A percentile compares a stretch with the other conserved stretches of the same genome.
These are phyloP conservation scores for Fomes fomentarius DNA, from an alignment of 1,284 basidiomycete species.

Conservation along the genomic window DNA sequence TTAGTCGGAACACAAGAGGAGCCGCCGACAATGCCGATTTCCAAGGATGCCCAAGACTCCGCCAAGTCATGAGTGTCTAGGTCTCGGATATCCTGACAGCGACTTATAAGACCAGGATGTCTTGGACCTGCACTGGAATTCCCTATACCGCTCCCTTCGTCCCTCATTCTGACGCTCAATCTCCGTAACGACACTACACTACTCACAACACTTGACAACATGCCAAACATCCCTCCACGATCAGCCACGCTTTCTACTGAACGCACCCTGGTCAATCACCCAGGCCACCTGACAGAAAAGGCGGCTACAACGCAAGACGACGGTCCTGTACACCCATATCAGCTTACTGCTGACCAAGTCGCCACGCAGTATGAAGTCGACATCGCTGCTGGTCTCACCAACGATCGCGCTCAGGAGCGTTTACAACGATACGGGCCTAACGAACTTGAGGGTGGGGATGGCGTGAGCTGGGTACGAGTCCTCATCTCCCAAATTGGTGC, in stretches of 20 bases:
- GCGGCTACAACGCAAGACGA: not conserved
- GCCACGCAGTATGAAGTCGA: not conserved
- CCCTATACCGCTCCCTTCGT: not conserved
- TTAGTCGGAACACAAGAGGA: no score
- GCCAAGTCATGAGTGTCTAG: not conserved
- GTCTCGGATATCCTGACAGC: not conserved
- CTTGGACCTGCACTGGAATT: not conserved
- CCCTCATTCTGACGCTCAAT: not conserved
- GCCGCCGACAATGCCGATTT: not conserved
- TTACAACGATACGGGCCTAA: constrained; percentile 8
- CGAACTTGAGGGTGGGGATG: constrained; percentile 9
- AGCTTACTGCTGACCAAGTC: not conserved
- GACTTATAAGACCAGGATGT: not conserved
- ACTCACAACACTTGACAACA: not conserved
- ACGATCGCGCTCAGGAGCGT: not conserved
- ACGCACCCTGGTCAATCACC: not conserved
- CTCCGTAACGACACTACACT: not conserved
- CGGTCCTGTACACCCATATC: not conserved
- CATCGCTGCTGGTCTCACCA: not conserved
- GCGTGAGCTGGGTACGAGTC: constrained; percentile 10
- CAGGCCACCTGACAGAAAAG: not conserved
- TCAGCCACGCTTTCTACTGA: not conserved
- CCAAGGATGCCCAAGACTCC: not conserved
- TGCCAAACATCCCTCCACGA: constrained; percentile 5
- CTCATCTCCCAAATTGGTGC: constrained; percentile 5